Evolutionary conservation across 768 basidiomycete species (phyloP), one percentile per base, ranked within the genome.

Genomic region (Mycena rebaudengoi): DNA sequence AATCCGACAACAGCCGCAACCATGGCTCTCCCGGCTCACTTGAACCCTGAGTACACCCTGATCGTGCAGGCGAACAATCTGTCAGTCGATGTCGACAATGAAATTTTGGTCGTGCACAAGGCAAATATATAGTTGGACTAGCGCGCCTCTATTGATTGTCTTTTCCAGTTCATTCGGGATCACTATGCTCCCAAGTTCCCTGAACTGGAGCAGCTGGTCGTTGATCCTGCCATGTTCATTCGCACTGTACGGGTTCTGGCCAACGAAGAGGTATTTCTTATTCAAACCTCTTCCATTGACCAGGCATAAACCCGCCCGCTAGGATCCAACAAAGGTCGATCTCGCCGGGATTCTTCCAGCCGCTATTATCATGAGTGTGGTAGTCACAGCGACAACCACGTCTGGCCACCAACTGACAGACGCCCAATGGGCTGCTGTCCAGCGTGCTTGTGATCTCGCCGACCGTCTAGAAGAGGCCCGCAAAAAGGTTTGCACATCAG

Each of bases 61-160:
- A 99, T 99, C 70, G 98, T 99, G 5, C 90, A 95, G 69, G 95
- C 98, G 25, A 99, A 99, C 81, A 99, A 99, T 77, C 82, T 99
- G 60, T 95, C 96, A 2, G 98, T 99, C 41, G 98, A 99, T 71
- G 90, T 99, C 6, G 98, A 99, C 78, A 99, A 99, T 70, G 98
- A 99, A 76, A 94, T 98, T 56, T 83, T 99, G 33, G 84, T 99
- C 30, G 96, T 99, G 0, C 95, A 99, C 81, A 99, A 99, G 85
- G 95, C 86, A 69, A 66, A 78, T 72, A 56, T 44, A 32, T 53
- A 16, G 66, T 52, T 18, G 1, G 13, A 44, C 39, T 12, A 50
- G 60, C 26, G 44, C 43, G 29, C 60, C 53, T 4, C 45, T 71
- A 57, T 71, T 74, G 60, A 69, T 60, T 26, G 60, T 46, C 32